Conservation (phyloP, 768 basidiomycete species). For the Boletus pseudo-olivaceus region DNA sequence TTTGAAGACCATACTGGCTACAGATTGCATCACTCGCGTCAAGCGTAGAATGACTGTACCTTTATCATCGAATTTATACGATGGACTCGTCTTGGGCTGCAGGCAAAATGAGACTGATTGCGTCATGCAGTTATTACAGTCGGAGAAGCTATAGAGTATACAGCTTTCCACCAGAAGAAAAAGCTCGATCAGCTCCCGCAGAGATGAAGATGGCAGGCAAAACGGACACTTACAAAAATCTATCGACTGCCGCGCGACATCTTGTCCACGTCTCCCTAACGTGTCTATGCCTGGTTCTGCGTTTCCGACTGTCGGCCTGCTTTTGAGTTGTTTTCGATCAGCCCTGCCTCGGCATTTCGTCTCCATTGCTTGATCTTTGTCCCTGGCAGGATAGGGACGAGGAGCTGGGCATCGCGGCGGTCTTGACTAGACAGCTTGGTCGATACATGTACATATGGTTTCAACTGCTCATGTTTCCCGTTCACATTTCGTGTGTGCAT, state of each 20-base stretch:
- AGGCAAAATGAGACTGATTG: neutral
- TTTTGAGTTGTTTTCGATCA: neutral
- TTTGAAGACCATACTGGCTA: neutral
- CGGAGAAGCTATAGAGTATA: neutral
- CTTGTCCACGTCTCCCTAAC: neutral
- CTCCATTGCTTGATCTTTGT: conserved; percentile 27
- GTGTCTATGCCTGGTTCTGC: neutral
- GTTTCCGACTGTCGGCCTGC: neutral
- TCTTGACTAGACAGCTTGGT: conserved; percentile 22
- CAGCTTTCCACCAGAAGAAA: neutral
- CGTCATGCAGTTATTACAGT: neutral
- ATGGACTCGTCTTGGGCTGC: neutral
- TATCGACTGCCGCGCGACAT: neutral
- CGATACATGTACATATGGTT: conserved; percentile 27
- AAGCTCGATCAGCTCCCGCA: neutral
- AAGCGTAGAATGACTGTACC: neutral
- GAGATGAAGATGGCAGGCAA: neutral
- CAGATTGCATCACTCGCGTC: neutral
- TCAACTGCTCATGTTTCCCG: conserved; percentile 14
- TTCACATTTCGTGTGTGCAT: neutral
- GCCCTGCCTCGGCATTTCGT: conserved; percentile 13
- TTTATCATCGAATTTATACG: neutral
- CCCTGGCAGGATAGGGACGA: conserved; percentile 24
- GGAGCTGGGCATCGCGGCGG: conserved; percentile 25
- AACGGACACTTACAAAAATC: neutral